Conservation (phyloP, 192 early-diverging fungal species). For the Mortierella claussenii region DNA sequence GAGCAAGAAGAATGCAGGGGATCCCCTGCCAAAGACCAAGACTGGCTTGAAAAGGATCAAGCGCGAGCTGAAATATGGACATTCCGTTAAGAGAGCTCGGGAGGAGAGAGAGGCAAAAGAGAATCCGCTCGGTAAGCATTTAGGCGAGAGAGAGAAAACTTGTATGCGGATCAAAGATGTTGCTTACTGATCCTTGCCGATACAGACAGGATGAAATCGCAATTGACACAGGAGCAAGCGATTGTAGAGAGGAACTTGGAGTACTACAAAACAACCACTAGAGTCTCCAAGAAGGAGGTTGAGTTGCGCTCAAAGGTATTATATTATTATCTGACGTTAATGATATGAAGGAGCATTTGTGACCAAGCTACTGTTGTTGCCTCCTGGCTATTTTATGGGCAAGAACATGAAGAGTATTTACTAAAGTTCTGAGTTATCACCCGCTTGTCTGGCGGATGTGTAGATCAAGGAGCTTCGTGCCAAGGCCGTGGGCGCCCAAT, state of each 20-base stretch:
- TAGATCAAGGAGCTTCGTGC: slow-evolving; percentile 50
- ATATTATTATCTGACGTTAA: no score
- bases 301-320: slow-evolving; percentile 46
- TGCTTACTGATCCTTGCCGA: neutral
- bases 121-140: slow-evolving; percentile 55
- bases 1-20: slow-evolving; percentile 11
- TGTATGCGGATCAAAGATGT: neutral
- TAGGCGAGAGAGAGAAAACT: neutral
- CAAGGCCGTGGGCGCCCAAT: slow-evolving; percentile 12
- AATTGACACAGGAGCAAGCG: slow-evolving; percentile 25
- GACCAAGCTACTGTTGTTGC: no score
- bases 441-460: neutral
- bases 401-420: neutral
- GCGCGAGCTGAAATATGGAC: slow-evolving; percentile 56
- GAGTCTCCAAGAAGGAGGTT: slow-evolving; percentile 49
- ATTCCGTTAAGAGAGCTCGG: slow-evolving; percentile 41
- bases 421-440: neutral
- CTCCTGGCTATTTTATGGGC: neutral
- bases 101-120: slow-evolving; percentile 50
- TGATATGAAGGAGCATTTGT: no score
- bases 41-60: slow-evolving; percentile 58
- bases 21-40: slow-evolving; percentile 54
- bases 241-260: slow-evolving; percentile 32
- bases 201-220: slow-evolving; percentile 29
- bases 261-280: slow-evolving; percentile 31